Evolutionary conservation across 2,329 filamentous ascomycete genomes (phyloP).

Genomic region (Fusarium camptoceras): DNA sequence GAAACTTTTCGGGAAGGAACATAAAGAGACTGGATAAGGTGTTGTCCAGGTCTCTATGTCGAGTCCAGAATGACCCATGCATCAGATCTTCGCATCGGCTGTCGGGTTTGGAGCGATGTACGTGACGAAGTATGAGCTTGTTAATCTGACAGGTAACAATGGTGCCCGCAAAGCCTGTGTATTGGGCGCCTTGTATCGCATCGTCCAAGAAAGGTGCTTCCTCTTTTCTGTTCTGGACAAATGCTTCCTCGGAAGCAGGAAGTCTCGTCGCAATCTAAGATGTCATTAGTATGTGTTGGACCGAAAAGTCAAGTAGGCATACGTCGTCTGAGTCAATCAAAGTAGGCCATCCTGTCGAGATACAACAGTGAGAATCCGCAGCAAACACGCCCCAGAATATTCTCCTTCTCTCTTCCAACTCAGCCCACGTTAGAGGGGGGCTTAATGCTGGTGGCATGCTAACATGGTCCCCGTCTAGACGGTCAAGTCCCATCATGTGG

Average conservation of each 20-base stretch:
- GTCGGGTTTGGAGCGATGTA: conserved; percentile 76
- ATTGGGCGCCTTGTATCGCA: conserved; percentile 69
- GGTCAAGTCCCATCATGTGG: conserved; percentile 87
- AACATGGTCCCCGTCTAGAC: conserved; percentile 73
- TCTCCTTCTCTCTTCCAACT: conserved; percentile 79
- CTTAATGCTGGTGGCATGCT: conserved; percentile 80
- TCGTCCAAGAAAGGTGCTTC: conserved; percentile 72
- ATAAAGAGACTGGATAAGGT: conserved; percentile 82
- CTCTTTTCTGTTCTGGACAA: conserved; percentile 73
- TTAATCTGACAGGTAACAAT: conserved; percentile 82
- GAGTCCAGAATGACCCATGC: conserved; percentile 84
- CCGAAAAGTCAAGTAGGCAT: not conserved
- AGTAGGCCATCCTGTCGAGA: conserved; percentile 92
- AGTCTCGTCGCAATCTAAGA: conserved; percentile 77
- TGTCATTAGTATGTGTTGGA: conserved; percentile 8
- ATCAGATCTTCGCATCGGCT: conserved; percentile 80
- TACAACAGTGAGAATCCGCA: conserved; percentile 85
- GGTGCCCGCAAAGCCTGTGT: conserved; percentile 79
- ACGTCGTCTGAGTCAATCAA: conserved; percentile 79
- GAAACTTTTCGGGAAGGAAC: conserved; percentile 79
- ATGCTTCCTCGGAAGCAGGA: conserved; percentile 83
- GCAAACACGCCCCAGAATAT: conserved; percentile 90
- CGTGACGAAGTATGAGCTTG: conserved; percentile 82
- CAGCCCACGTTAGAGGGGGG: conserved; percentile 82
- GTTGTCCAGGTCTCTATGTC: conserved; percentile 86